Percentiles rank a stretch among this genome's conserved stretches.
These are phyloP conservation scores for Hydnomerulius pinastri DNA, from an alignment of 768 basidiomycete genomes.

Conservation along the genomic window DNA sequence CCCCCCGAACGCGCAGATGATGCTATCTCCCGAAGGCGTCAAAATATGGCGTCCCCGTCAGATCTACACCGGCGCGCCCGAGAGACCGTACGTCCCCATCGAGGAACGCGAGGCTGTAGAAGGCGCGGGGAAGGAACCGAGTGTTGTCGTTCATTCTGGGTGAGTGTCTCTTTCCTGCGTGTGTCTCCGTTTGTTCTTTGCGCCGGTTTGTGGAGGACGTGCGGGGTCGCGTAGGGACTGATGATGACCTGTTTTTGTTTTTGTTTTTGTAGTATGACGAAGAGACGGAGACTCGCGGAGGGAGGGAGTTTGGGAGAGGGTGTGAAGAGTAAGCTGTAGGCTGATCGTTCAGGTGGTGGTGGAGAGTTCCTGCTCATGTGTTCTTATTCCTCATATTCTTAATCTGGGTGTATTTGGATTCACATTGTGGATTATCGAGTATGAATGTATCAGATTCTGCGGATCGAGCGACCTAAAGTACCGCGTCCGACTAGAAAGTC, in stretches of 20 bases:
- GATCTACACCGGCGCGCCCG: conserved; percentile 76
- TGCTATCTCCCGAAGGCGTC: conserved; percentile 85
- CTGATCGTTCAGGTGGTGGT: neutral
- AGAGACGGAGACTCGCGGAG: conserved; percentile 32
- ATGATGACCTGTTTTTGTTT: too few relatives aligned
- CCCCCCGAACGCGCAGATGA: conserved; percentile 58
- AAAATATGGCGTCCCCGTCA: conserved; percentile 93
- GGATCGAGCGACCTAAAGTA: too few relatives aligned
- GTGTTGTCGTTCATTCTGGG: conserved; percentile 72
- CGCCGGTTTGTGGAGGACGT: too few relatives aligned
- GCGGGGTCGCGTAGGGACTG: conserved; percentile 1
- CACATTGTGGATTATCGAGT: too few relatives aligned
- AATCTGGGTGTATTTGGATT: too few relatives aligned
- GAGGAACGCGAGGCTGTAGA: conserved; percentile 57
- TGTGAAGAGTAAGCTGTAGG: conserved; percentile 29
- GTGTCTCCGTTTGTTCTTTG: too few relatives aligned
- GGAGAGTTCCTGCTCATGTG: too few relatives aligned
- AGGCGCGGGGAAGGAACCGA: conserved; percentile 60
- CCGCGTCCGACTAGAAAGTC: too few relatives aligned
- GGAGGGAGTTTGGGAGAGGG: conserved; percentile 9
- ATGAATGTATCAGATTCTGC: too few relatives aligned
- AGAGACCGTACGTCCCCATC: conserved; percentile 74
- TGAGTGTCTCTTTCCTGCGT: conserved; percentile 39
- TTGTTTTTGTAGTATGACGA: conserved; percentile 31
- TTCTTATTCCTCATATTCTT: too few relatives aligned